These are phyloP conservation scores for Leccinum uliginosum DNA, from an alignment of 768 basidiomycete species.

Conservation along the genomic window DNA sequence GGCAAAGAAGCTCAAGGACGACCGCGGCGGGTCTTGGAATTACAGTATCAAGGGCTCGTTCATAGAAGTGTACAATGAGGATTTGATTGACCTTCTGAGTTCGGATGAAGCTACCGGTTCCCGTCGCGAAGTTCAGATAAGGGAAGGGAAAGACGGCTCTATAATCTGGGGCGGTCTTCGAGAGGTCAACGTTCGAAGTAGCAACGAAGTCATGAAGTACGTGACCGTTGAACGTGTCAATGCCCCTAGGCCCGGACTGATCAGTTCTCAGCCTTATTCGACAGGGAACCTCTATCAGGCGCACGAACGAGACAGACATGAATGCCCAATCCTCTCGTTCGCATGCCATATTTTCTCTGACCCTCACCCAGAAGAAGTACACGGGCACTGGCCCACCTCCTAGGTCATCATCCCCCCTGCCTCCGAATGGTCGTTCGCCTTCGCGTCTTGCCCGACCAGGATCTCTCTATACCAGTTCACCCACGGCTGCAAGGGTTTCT, in stretches of 20 bases:
- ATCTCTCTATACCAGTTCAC: conserved; percentile 55
- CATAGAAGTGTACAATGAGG: conserved; percentile 98
- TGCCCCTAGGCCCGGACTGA: conserved; percentile 17
- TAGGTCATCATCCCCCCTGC: conserved; percentile 74
- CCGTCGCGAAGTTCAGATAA: conserved; percentile 86
- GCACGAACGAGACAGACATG: conserved; percentile 98
- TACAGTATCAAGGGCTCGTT: conserved; percentile 85
- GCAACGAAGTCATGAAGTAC: conserved; percentile 89
- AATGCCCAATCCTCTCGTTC: conserved; percentile 97
- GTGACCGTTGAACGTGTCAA: conserved; percentile 30
- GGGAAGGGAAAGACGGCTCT: conserved; percentile 94
- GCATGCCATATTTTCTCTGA: conserved; percentile 98
- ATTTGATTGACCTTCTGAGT: conserved; percentile 90
- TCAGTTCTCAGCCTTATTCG: conserved; percentile 65
- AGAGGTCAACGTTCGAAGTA: conserved; percentile 83
- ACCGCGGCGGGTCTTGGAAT: conserved; percentile 71
- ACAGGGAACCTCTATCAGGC: conserved; percentile 83
- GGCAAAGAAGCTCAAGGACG: conserved; percentile 72
- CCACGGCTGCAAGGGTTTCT: conserved; percentile 43
- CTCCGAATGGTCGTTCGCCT: conserved; percentile 66
- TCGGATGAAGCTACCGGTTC: conserved; percentile 62
- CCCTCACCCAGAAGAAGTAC: conserved; percentile 86
- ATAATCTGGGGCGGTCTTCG: conserved; percentile 97
- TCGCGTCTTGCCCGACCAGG: conserved; percentile 83
- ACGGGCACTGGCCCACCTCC: conserved; percentile 66